A percentile compares a stretch with the other conserved stretches of the same genome.
Evolutionary conservation across 495 filamentous ascomycete species (phyloP).

Genomic region (Podospora fimiseda): DNA sequence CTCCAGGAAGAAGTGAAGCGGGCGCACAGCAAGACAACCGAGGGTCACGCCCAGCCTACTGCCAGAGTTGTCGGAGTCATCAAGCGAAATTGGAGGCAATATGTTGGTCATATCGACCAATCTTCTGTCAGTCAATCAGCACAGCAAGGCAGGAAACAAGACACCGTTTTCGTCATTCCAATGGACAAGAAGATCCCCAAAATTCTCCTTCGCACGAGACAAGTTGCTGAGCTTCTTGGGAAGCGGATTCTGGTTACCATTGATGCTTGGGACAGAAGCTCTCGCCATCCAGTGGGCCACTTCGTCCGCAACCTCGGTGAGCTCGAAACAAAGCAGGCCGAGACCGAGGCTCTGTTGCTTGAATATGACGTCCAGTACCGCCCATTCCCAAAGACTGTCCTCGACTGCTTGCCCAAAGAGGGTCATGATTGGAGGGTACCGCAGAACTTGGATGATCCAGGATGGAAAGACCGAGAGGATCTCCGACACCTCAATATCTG

Average conservation of each 20-base stretch:
- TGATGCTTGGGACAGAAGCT: constrained; percentile 89
- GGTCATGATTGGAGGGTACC: constrained; percentile 95
- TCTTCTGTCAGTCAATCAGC: constrained; percentile 67
- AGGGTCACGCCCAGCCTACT: constrained; percentile 81
- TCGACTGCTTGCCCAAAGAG: constrained; percentile 86
- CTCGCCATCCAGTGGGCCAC: constrained; percentile 86
- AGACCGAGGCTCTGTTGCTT: constrained; percentile 88
- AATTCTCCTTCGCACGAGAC: constrained; percentile 84
- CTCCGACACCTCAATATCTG: constrained; percentile 82
- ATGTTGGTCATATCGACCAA: constrained; percentile 89
- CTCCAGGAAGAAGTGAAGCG: constrained; percentile 86
- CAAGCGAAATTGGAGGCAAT: constrained; percentile 95
- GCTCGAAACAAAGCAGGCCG: constrained; percentile 87
- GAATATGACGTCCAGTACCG: constrained; percentile 98
- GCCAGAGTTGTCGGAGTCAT: constrained; percentile 87
- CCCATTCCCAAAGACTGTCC: constrained; percentile 88
- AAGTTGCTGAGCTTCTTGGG: constrained; percentile 78
- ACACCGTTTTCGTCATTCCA: constrained; percentile 87
- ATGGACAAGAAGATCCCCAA: constrained; percentile 98
- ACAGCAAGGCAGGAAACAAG: constrained; percentile 71
- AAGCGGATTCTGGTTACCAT: constrained; percentile 93
- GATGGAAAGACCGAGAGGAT: constrained; percentile 80
- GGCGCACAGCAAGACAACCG: constrained; percentile 68
- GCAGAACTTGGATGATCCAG: constrained; percentile 61
- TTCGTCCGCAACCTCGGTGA: constrained; percentile 91